Evolutionary conservation across 257 asterid species (phyloP).

Genomic region (Ligustrum vulgare): DNA sequence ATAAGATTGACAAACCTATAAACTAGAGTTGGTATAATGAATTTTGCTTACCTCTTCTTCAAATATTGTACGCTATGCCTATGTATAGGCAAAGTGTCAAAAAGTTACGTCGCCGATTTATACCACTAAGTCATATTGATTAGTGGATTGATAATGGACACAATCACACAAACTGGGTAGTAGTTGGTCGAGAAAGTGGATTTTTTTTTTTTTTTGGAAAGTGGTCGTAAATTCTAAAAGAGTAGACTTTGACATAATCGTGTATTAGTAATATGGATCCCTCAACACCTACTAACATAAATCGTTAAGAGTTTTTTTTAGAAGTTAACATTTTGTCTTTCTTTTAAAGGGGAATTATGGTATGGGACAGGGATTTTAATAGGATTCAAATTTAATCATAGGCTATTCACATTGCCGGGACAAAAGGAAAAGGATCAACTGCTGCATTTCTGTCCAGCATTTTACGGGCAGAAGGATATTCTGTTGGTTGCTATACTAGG

Average conservation of each 20-base stretch:
- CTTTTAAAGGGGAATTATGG: constrained; percentile 3
- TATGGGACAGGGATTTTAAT: constrained; percentile 12
- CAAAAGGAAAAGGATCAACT: constrained; percentile 98
- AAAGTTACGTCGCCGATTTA: not conserved
- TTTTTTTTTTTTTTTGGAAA: not conserved
- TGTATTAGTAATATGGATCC: not conserved
- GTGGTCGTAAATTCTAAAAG: not conserved
- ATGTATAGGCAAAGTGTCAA: not conserved
- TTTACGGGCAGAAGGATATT: constrained; percentile 82
- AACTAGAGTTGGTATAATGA: too few relatives aligned
- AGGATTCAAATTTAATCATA: constrained; percentile 26
- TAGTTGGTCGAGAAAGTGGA: not conserved
- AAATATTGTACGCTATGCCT: not conserved
- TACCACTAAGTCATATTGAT: not conserved
- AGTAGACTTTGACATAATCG: not conserved
- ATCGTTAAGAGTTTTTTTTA: not conserved
- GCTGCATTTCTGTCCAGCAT: constrained; percentile 84
- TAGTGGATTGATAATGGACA: not conserved
- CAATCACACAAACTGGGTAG: not conserved
- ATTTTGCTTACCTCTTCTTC: not conserved
- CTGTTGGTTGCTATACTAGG: constrained; percentile 95
- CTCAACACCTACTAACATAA: not conserved
- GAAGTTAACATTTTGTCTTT: not conserved
- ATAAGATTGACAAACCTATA: too few relatives aligned
- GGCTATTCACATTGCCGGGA: constrained; percentile 92